A percentile compares a stretch with the other conserved stretches of the same genome.
Evolutionary conservation across 441 rosid species (phyloP).

Genomic region (Euphorbia corollata): DNA sequence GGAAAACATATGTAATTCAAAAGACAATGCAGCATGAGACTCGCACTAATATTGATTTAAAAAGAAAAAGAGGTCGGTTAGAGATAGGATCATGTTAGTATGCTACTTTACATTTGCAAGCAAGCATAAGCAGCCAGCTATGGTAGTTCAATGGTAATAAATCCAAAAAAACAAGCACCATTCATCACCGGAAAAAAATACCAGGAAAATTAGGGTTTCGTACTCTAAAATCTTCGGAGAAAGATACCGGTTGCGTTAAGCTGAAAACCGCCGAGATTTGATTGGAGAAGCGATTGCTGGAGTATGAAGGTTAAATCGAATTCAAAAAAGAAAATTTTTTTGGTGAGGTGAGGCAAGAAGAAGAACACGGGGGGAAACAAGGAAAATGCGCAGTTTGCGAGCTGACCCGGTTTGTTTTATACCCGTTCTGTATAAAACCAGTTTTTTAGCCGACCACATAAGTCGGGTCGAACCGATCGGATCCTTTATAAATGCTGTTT

Average conservation of each 20-base stretch:
- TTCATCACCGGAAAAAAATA: neutral
- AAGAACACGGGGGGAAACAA: neutral
- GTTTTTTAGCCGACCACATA: no score
- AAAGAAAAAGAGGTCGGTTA: neutral
- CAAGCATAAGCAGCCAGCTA: neutral
- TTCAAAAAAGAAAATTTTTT: no score
- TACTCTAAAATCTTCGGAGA: neutral
- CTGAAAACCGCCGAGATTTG: neutral
- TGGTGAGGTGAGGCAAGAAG: neutral
- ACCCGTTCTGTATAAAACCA: no score
- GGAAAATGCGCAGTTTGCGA: no score
- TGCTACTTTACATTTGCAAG: no score
- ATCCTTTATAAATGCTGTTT: no score
- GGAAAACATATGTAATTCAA: neutral
- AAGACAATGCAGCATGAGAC: neutral
- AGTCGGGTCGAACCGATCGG: no score
- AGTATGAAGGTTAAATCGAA: neutral
- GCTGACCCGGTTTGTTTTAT: no score
- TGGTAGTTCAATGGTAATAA: no score
- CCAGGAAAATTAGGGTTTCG: neutral
- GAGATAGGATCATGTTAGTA: no score
- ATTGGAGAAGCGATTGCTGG: neutral
- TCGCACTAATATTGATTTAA: neutral
- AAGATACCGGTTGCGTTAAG: neutral
- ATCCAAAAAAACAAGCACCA: neutral